These are phyloP conservation scores for Diplosphaera chodatii DNA, from an alignment of 139 green algal species.

Conservation along the genomic window DNA sequence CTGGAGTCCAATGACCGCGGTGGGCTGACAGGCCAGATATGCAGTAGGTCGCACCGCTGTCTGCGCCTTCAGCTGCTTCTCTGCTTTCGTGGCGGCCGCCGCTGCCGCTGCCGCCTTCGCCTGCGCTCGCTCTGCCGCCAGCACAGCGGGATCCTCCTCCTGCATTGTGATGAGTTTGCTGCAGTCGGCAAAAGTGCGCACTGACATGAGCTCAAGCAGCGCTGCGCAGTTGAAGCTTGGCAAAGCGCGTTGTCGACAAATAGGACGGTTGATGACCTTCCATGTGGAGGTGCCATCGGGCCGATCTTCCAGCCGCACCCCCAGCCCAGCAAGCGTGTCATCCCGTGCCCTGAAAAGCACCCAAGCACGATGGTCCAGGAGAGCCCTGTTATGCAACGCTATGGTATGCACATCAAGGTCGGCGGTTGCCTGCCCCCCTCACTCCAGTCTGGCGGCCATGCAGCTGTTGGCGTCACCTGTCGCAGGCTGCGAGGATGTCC, in stretches of 20 bases:
- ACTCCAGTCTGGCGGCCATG: too few species aligned
- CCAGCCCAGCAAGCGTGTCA: constrained; percentile 74
- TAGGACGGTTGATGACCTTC: too few species aligned
- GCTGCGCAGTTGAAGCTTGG: too few species aligned
- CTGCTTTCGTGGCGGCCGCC: constrained; percentile 19
- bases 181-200: too few species aligned
- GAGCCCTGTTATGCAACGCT: neutral
- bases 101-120: constrained; percentile 41
- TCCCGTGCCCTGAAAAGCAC: constrained; percentile 67
- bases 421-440: too few species aligned
- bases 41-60: neutral
- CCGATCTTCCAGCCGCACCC: constrained; percentile 87
- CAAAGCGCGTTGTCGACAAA: too few species aligned
- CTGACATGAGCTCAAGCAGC: too few species aligned
- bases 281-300: constrained; percentile 71
- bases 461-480: too few species aligned
- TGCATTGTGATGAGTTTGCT: neutral
- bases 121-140: constrained; percentile 44
- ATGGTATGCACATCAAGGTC: too few species aligned
- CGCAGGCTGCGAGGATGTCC: constrained; percentile 63
- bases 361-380: neutral
- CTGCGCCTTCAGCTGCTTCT: constrained; percentile 14
- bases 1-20: neutral
- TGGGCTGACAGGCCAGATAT: too few species aligned
- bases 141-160: constrained; percentile 71